Evolutionary conservation across 768 basidiomycete species (phyloP).

Genomic region (Sarcodon aspratus): DNA sequence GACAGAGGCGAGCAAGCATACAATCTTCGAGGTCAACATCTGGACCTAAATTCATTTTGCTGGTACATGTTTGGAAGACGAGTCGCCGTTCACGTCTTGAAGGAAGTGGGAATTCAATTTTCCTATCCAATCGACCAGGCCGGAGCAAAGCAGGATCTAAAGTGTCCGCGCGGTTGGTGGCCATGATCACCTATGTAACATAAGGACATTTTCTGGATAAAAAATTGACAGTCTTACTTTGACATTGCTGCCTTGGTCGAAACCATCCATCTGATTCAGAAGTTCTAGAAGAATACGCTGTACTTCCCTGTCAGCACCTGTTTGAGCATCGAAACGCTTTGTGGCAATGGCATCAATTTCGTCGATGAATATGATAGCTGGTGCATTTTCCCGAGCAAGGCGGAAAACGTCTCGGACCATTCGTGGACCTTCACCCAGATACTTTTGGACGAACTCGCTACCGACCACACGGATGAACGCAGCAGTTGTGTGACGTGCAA

Average conservation of each 20-base stretch:
- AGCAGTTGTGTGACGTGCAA: constrained; percentile 94
- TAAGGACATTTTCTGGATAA: not conserved
- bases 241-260: constrained; percentile 97
- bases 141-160: constrained; percentile 95
- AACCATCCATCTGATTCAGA: constrained; percentile 99
- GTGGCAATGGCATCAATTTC: constrained; percentile 98
- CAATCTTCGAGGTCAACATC: constrained; percentile 99
- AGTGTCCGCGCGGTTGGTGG: constrained; percentile 97
- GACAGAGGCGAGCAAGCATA: constrained; percentile 27
- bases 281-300: constrained; percentile 96
- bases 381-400: constrained; percentile 92
- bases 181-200: constrained; percentile 85
- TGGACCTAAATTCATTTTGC: constrained; percentile 95
- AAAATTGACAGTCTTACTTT: constrained; percentile 49
- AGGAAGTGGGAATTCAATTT: constrained; percentile 97
- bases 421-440: constrained; percentile 96
- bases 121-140: constrained; percentile 94
- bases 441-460: constrained; percentile 98
- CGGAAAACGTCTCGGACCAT: constrained; percentile 99
- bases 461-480: constrained; percentile 98
- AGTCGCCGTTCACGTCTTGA: constrained; percentile 90
- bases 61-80: constrained; percentile 95
- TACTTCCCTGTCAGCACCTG: constrained; percentile 97
- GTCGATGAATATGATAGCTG: constrained; percentile 98
- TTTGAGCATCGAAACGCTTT: constrained; percentile 98